These are phyloP conservation scores for Lobulomyces angularis DNA, from an alignment of 192 early-diverging fungal genomes.

Conservation along the genomic window DNA sequence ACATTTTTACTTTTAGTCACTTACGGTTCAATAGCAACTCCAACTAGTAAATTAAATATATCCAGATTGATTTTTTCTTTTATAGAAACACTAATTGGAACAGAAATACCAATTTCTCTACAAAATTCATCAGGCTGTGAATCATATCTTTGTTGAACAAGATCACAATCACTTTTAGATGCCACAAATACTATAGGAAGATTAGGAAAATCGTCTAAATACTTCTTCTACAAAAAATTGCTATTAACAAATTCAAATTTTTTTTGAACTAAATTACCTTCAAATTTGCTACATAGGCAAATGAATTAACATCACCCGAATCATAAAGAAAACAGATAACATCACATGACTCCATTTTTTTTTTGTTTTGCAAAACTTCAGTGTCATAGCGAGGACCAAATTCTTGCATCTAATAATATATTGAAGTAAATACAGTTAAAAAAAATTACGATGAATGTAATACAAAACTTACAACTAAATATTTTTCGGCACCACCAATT, in stretches of 20 bases:
- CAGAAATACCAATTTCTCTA: conserved; percentile 63
- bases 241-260: conserved; percentile 2
- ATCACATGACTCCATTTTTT: conserved; percentile 78
- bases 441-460: neutral
- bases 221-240: conserved; percentile 48
- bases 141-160: conserved; percentile 70
- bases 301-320: conserved; percentile 83
- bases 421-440: neutral
- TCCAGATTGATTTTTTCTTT: conserved; percentile 75
- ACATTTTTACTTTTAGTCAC: too few species aligned
- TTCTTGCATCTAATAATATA: conserved; percentile 68
- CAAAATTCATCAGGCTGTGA: conserved; percentile 91
- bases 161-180: conserved; percentile 85
- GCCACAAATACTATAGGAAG: conserved; percentile 87
- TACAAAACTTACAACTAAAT: conserved; percentile 61
- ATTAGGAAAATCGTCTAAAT: conserved; percentile 67
- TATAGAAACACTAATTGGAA: conserved; percentile 85
- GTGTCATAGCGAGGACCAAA: conserved; percentile 74
- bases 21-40: conserved; percentile 72
- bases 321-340: conserved; percentile 92
- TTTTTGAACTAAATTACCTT: conserved; percentile 49
- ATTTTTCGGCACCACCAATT: conserved; percentile 85
- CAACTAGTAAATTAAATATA: conserved; percentile 74
- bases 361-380: conserved; percentile 80
- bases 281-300: conserved; percentile 76